Evolutionary conservation across 148 eudicot species (phyloP).

Genomic region (Suaeda aralocaspica): DNA sequence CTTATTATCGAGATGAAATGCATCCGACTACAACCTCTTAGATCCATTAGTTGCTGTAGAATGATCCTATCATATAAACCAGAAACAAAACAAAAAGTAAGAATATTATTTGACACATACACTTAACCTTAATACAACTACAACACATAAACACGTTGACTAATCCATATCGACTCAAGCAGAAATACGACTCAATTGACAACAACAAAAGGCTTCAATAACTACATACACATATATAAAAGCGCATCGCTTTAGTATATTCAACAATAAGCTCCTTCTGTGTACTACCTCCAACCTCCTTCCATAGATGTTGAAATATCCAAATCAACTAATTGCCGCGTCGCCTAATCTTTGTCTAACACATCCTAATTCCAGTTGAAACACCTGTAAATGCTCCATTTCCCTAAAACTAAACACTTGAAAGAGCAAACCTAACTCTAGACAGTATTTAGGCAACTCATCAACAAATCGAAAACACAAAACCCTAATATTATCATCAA

Average conservation of each 20-base stretch:
- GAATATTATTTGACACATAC: neutral
- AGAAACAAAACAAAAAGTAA: neutral
- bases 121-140: neutral
- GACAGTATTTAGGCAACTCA: neutral
- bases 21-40: conserved; percentile 43
- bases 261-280: neutral
- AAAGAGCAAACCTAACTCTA: neutral
- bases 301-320: neutral
- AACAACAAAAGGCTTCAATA: no score
- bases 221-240: neutral
- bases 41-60: conserved; percentile 36
- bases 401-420: neutral
- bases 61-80: neutral
- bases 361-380: neutral
- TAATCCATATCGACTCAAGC: neutral
- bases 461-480: neutral
- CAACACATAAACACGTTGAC: neutral
- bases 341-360: neutral
- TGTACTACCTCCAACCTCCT: neutral
- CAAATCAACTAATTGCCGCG: neutral
- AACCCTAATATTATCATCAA: neutral
- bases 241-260: neutral
- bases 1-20: conserved; percentile 48
- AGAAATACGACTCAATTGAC: no score
- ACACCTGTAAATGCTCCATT: neutral